phyloP scores from a whole-genome alignment of 306 rosid species.

The Boehmeria nivea region DNA sequence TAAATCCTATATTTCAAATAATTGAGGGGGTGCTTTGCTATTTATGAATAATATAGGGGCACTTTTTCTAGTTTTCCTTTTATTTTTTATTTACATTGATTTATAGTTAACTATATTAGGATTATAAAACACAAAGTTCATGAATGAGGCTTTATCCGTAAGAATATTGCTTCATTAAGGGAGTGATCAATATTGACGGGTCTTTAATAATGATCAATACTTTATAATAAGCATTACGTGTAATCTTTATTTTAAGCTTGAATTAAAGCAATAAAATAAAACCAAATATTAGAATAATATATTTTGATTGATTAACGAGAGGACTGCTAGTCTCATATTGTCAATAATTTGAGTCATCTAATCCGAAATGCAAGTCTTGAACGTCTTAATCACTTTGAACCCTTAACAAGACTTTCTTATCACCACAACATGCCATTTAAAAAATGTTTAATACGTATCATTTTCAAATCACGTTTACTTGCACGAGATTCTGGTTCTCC shows the following conservation, averaged over 20 bases:
- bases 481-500: slow-evolving; percentile 5
- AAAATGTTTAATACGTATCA: not conserved
- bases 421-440: not conserved
- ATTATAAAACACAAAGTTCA: no score
- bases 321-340: not conserved
- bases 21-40: no score
- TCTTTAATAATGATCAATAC: not conserved
- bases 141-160: no score
- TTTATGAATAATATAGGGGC: no score
- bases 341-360: not conserved
- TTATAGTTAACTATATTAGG: no score
- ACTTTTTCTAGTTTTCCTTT: no score
- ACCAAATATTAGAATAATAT: not conserved
- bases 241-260: no score
- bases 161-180: not conserved
- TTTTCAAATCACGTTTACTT: slow-evolving; percentile 6
- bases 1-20: no score
- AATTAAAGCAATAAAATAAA: not conserved
- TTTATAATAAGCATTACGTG: not conserved
- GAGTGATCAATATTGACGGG: not conserved
- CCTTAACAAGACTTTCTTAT: not conserved
- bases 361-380: no score
- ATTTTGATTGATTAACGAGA: not conserved
- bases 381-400: not conserved
- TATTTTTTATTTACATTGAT: no score